Base-by-base conservation (phyloP, 495 filamentous ascomycete genomes). In the Lasiosphaeria miniovina region DNA sequence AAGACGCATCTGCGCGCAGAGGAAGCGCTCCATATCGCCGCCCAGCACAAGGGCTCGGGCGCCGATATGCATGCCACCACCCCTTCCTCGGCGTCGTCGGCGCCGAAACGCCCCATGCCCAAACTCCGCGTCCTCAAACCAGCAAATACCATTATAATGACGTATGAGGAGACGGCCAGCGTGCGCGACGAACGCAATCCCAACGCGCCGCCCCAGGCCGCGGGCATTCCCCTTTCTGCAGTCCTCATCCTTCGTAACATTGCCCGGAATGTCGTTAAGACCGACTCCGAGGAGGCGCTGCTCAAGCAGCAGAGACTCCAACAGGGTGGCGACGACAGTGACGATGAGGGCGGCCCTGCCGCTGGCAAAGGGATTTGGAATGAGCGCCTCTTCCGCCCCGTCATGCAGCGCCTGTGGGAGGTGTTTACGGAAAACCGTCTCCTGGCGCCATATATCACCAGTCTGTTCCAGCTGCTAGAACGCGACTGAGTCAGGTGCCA, bases 211-310 rank as follows among this genome's bases (percentile, higher is more conserved):
- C 74, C 80, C 4, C 88, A 96, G 59, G 88, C 93, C 0, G 83
- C 86, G 24, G 94, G 94, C 4, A 84, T 97, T 48, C 90, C 94
- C 7, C 82, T 96, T 41, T 90, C 89, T 43, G 89, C 90, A 33
- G 87, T 88, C 9, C 75, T 97, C 31, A 90, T 99, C 3, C 75
- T 99, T 61, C 85, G 94, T 36, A 99, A 98, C 67, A 82, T 99
- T 32, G 90, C 91, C 4, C 81, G 88, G 24, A 88, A 92, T 53
- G 77, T 91, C 0, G 81, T 86, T 57, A 81, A 85, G 69, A 81
- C 78, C 4, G 77, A 80, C 33, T 76, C 79, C 17, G 80, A 82
- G 61, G 80, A 82, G 58, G 73, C 75, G 60, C 74, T 81, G 46
- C 74, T 80, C 43, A 84, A 83, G 65, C 64, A 73, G 50, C 63